Conservation (phyloP, 1,284 basidiomycete species). For the Calocybe gambosa region DNA sequence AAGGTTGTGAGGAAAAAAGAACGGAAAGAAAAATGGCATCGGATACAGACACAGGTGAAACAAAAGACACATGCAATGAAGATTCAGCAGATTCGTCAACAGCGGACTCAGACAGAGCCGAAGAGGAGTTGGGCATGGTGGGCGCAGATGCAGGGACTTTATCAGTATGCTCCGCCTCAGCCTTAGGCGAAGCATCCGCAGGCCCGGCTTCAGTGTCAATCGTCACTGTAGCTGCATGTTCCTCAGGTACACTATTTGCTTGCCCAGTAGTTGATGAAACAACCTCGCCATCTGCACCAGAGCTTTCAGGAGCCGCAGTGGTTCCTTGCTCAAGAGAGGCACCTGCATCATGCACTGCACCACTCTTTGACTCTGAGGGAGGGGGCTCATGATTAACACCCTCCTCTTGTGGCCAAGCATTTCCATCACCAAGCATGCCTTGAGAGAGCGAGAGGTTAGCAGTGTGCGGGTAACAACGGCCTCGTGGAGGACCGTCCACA, state of each 20-base stretch:
- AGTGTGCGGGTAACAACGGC: conserved; percentile 38
- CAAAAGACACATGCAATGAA: conserved; percentile 33
- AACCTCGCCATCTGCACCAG: conserved; percentile 19
- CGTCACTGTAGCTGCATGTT: not conserved
- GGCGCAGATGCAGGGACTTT: not conserved
- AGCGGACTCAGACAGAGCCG: conserved; percentile 12
- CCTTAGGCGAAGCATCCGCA: conserved; percentile 4
- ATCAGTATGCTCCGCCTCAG: conserved; percentile 1
- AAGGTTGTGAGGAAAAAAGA: conserved; percentile 28
- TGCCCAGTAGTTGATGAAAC: not conserved
- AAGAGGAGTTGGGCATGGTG: conserved; percentile 1
- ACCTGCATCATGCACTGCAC: conserved; percentile 5
- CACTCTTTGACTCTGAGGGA: conserved; percentile 10
- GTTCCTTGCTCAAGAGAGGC: conserved; percentile 10
- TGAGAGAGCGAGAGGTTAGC: conserved; percentile 47
- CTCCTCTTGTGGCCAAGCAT: conserved; percentile 28
- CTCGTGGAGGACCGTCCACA: conserved; percentile 34
- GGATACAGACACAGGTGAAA: conserved; percentile 43
- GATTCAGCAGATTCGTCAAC: conserved; percentile 30
- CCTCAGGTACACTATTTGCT: not conserved
- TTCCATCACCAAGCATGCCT: conserved; percentile 46
- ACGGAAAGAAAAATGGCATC: conserved; percentile 25
- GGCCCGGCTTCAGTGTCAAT: not conserved
- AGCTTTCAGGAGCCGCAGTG: conserved; percentile 18
- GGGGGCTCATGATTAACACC: conserved; percentile 21